These are phyloP conservation scores for Globisporangium sylvaticum DNA, from an alignment of 352 stramenopile genomes.

Conservation along the genomic window DNA sequence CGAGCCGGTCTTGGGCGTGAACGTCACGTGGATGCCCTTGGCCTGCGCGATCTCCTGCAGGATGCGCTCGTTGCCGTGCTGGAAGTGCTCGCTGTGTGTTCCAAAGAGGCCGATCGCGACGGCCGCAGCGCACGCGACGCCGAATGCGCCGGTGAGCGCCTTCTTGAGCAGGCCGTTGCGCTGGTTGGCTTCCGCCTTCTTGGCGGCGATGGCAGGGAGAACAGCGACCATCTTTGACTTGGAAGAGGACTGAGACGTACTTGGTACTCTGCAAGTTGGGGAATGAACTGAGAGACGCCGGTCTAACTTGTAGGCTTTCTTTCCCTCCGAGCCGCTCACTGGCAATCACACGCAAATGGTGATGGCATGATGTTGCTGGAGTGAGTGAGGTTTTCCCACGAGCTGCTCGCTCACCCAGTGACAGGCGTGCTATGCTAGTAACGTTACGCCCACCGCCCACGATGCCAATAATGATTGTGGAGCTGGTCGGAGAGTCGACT, in stretches of 20 bases:
- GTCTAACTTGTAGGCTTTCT: background rate
- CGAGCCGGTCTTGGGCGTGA: slow-evolving; percentile 14
- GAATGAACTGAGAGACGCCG: slow-evolving; percentile 1
- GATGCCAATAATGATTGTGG: background rate
- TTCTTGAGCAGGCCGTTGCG: slow-evolving; percentile 8
- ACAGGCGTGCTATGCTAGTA: too few relatives aligned
- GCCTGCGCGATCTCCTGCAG: slow-evolving; percentile 23
- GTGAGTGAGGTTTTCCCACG: too few relatives aligned
- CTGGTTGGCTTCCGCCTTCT: background rate
- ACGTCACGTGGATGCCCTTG: slow-evolving; percentile 26
- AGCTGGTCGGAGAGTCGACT: background rate
- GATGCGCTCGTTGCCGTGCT: slow-evolving; percentile 21
- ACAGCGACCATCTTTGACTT: slow-evolving; percentile 4
- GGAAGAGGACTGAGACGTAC: background rate
- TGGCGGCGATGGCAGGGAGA: background rate
- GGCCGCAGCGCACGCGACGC: slow-evolving; percentile 3
- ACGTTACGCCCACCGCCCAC: too few relatives aligned
- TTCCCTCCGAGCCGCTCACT: background rate
- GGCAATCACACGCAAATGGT: background rate
- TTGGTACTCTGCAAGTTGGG: slow-evolving; percentile 3
- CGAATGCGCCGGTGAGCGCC: slow-evolving; percentile 3
- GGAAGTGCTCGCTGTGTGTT: slow-evolving; percentile 17
- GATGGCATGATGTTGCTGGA: background rate
- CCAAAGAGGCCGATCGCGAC: slow-evolving; percentile 22
- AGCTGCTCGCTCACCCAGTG: background rate